Percentiles rank a stretch among this genome's conserved stretches.
Conservation (phyloP, 805 yeast species). For the Yarrowia hollandica region DNA sequence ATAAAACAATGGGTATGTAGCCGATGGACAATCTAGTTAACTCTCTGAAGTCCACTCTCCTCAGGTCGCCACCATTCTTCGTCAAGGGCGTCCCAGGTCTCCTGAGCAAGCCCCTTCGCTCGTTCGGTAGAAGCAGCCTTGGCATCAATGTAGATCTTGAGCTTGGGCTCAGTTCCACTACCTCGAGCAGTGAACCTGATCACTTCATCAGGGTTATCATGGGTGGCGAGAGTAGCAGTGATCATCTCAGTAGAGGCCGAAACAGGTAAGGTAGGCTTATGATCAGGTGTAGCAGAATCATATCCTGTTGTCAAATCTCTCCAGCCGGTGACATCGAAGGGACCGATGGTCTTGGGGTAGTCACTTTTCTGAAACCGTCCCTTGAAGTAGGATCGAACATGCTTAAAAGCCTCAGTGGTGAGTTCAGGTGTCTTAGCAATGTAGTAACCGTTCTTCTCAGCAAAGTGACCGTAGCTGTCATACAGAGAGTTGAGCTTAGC, state of each 20-base stretch:
- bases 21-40: neutral
- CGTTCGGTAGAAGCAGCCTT: constrained; percentile 48
- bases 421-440: constrained; percentile 54
- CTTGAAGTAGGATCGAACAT: constrained; percentile 45
- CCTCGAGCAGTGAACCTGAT: constrained; percentile 86
- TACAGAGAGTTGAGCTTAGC: constrained; percentile 61
- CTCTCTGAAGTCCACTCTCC: constrained; percentile 43
- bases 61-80: constrained; percentile 77
- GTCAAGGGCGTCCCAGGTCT: constrained; percentile 66
- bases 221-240: constrained; percentile 53
- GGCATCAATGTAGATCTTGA: constrained; percentile 89
- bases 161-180: constrained; percentile 94
- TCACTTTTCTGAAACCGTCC: constrained; percentile 32
- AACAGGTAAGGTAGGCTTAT: constrained; percentile 64
- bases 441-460: constrained; percentile 86
- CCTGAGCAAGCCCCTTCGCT: constrained; percentile 55
- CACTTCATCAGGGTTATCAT: constrained; percentile 38
- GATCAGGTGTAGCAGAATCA: constrained; percentile 64
- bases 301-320: constrained; percentile 82
- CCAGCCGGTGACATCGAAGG: constrained; percentile 61
- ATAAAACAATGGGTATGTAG: too few species aligned
- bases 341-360: constrained; percentile 57
- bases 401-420: constrained; percentile 57
- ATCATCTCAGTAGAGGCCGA: constrained; percentile 84
- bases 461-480: constrained; percentile 71